Conservation (phyloP, 2,329 filamentous ascomycete species). For the Colletotrichum sp. region DNA sequence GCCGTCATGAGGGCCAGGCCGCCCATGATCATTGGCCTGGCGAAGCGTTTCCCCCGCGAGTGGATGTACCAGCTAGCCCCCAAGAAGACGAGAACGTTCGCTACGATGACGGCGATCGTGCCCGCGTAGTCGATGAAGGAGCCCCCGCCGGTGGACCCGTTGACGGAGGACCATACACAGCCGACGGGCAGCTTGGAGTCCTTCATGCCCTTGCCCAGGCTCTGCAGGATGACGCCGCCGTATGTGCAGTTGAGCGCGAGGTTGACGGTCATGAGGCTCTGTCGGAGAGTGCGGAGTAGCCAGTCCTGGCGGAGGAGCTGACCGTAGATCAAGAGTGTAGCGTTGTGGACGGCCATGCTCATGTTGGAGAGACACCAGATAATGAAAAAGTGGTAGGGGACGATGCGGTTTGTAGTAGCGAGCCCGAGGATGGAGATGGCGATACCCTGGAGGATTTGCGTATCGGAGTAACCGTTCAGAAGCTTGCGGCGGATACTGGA, state of each 20-base stretch:
- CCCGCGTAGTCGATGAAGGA: conserved; percentile 52
- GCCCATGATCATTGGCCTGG: conserved; percentile 56
- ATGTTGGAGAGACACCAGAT: conserved; percentile 72
- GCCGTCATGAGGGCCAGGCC: conserved; percentile 61
- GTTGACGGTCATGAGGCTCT: conserved; percentile 71
- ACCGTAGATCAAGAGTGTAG: conserved; percentile 67
- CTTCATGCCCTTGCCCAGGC: conserved; percentile 56
- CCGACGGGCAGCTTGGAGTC: conserved; percentile 61
- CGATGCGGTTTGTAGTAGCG: conserved; percentile 61
- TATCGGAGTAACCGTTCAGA: conserved; percentile 69
- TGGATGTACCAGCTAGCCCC: conserved; percentile 71
- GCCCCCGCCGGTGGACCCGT: conserved; percentile 29
- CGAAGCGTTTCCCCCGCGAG: conserved; percentile 56
- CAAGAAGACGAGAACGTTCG: conserved; percentile 62
- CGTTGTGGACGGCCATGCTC: conserved; percentile 69
- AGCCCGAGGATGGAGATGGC: conserved; percentile 70
- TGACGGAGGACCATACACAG: conserved; percentile 60
- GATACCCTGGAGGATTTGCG: conserved; percentile 73
- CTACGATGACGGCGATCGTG: conserved; percentile 66
- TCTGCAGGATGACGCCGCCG: conserved; percentile 61
- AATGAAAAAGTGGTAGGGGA: conserved; percentile 74
- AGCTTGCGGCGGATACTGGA: conserved; percentile 66
- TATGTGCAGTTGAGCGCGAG: conserved; percentile 61
- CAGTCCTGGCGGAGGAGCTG: conserved; percentile 71
- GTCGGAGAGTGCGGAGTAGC: conserved; percentile 70